Evolutionary conservation across 2,329 filamentous ascomycete genomes (phyloP).

Genomic region (Neonectria coccinea): DNA sequence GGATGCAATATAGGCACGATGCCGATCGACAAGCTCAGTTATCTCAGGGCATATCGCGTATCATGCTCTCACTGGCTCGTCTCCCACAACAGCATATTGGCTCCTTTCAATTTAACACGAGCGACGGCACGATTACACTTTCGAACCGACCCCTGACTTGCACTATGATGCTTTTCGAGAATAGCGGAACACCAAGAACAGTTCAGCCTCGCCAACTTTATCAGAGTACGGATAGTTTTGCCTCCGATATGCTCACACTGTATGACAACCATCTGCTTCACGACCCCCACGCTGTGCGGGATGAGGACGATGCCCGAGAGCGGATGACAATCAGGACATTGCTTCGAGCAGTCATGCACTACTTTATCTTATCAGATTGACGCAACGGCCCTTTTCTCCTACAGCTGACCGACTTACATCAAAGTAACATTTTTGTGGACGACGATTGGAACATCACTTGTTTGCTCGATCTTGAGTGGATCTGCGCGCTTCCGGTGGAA

Average conservation of each 20-base stretch:
- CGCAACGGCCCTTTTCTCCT: conserved; percentile 45
- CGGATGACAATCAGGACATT: conserved; percentile 45
- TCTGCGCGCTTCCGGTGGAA: conserved; percentile 47
- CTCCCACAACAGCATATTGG: not conserved
- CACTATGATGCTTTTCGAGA: not conserved
- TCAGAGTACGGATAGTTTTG: not conserved
- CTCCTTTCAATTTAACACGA: not conserved
- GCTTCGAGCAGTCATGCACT: conserved; percentile 44
- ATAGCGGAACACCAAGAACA: not conserved
- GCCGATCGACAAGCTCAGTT: conserved; percentile 2
- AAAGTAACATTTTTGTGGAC: conserved; percentile 52
- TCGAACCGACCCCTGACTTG: not conserved
- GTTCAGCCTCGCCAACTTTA: not conserved
- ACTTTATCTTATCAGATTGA: conserved; percentile 40
- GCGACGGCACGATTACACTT: not conserved
- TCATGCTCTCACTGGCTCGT: not conserved
- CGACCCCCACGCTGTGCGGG: conserved; percentile 43
- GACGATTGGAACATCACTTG: conserved; percentile 49
- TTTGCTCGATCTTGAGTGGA: conserved; percentile 51
- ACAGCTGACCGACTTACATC: conserved; percentile 49
- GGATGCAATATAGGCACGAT: conserved; percentile 23
- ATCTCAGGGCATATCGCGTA: not conserved
- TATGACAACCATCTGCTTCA: conserved; percentile 40
- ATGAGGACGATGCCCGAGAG: conserved; percentile 44
- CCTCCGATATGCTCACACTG: not conserved